Evolutionary conservation across 2,329 filamentous ascomycete genomes (phyloP), one percentile per base, ranked within the genome.

Genomic region (Penicillium oxalicum): DNA sequence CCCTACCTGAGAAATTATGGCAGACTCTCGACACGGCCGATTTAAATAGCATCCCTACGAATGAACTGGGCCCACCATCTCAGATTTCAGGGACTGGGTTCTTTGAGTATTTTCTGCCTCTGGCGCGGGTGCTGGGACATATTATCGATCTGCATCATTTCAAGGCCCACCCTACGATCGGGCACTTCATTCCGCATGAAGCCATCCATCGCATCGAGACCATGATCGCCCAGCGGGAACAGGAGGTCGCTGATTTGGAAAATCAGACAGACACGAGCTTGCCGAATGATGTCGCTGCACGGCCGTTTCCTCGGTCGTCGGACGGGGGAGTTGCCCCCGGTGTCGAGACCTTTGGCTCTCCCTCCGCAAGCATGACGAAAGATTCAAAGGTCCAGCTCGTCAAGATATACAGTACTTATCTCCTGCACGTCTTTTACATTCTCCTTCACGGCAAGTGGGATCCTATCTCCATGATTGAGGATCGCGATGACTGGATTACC

Each of bases 361-460:
- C 48, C 6, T n/a, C 29, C 9, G 9, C 29, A 9, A 33, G 27
- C 2, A 40, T 25, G 12, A n/a, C 45, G 38, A 40, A 47, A 11
- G 36, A 47, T 33, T 33, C 54, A 12, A 51, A 50, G 6, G 28
- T 53, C 2, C 49, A 53, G 25, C 66, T 75, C 1, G 73, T 76
- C 1, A 66, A 67, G n/a, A 71, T 71, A 0, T 77, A 78, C 58
- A 73, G 70, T 50, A 75, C 67, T 0, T 72, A 76, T 52, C 71
- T 78, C 13, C 56, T 77, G 0, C 73, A 74, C 43, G 75, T 77
- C 0, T 64, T 78, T 0, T 67, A 76, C 48, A 74, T 78, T 3
- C 62, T 77, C 0, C 61, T 77, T 0, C 68, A 76, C 49, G 74
- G 74, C 0, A 75, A 76, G 58, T 77, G 73, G 74, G 74, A 77